These are phyloP conservation scores for Trichoderma lentiforme DNA, from an alignment of 2,329 filamentous ascomycete species.

Conservation along the genomic window DNA sequence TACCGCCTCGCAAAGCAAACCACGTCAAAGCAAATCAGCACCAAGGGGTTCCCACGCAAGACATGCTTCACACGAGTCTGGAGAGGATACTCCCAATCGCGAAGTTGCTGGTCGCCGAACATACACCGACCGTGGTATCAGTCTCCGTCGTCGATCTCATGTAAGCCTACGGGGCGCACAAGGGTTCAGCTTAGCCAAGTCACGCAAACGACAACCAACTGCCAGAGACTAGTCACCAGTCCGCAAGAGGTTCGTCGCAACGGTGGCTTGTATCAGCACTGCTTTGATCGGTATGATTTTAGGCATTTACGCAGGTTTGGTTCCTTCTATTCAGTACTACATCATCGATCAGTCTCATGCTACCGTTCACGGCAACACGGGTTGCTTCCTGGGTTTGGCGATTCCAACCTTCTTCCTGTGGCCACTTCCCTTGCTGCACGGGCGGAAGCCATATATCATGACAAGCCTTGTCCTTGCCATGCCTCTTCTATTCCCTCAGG, in stretches of 20 bases:
- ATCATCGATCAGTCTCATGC: conserved; percentile 66
- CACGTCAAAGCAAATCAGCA: conserved; percentile 15
- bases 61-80: conserved; percentile 19
- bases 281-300: conserved; percentile 67
- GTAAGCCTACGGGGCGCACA: conserved; percentile 50
- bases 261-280: conserved; percentile 69
- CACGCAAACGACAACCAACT: conserved; percentile 60
- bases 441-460: conserved; percentile 74
- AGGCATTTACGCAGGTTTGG: conserved; percentile 74
- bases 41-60: conserved; percentile 3
- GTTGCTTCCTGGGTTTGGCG: conserved; percentile 68
- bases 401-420: conserved; percentile 68
- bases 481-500: conserved; percentile 73
- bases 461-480: conserved; percentile 65
- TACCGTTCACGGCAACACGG: conserved; percentile 69
- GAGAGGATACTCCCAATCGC: conserved; percentile 27
- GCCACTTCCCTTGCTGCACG: conserved; percentile 72
- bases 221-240: conserved; percentile 67
- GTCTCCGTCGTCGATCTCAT: conserved; percentile 50
- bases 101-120: conserved; percentile 27
- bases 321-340: conserved; percentile 75
- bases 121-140: conserved; percentile 36
- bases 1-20: not conserved
- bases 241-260: conserved; percentile 66
- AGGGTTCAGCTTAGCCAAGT: conserved; percentile 50